Evolutionary conservation across 352 stramenopile genomes (phyloP), one percentile per base, ranked within the genome.

Genomic region (Pythium guiyangense): DNA sequence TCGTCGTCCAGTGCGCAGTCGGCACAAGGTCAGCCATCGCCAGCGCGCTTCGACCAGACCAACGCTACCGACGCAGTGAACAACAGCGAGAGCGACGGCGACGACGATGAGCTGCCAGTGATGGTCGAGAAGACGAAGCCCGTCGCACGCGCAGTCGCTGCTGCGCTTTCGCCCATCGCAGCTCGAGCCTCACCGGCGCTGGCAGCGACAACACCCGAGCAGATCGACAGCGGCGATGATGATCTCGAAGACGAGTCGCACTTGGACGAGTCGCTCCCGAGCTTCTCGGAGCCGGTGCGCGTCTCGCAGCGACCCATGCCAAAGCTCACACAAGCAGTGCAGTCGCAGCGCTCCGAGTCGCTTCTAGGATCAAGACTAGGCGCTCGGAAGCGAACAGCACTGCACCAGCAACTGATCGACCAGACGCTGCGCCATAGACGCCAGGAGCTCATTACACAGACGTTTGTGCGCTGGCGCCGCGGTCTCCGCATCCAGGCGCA

Each of bases 321-420:
- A 34, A 43, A 42, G 6, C 27, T 64, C 27, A 25, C 27, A 2
- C 29, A 50, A 34, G 31, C 31, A 37, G 31, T 2, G 31, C 31
- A 10, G 31, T 10, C 31, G 31, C 5, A 12, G 8, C 31, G 31
- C 22, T 48, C 31, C n/a, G 42, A 47, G 11, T 5, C 14, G 9
- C 14, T 15, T 20, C 39, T 6, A 9, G 18, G 2, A 44, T 50
- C 17, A 53, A 17, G 20, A 39, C 43, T 10, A 37, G 1, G 31
- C 31, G 31, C 10, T 17, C 42, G 35, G 46, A 25, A 66, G 22
- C 69, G 69, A 49, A 80, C 64, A 8, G 54, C 56, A 12, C 49
- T 87, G 9, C 81, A 91, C 12, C 67, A 85, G 27, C 74, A 88
- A 52, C 64, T 86, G 10, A 88, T 90, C 49, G 67, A 80, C 43